A percentile compares a stretch with the other conserved stretches of the same genome.
These are phyloP conservation scores for Pseudomonodictys pantanalensis DNA, from an alignment of 495 filamentous ascomycete species.

Conservation along the genomic window DNA sequence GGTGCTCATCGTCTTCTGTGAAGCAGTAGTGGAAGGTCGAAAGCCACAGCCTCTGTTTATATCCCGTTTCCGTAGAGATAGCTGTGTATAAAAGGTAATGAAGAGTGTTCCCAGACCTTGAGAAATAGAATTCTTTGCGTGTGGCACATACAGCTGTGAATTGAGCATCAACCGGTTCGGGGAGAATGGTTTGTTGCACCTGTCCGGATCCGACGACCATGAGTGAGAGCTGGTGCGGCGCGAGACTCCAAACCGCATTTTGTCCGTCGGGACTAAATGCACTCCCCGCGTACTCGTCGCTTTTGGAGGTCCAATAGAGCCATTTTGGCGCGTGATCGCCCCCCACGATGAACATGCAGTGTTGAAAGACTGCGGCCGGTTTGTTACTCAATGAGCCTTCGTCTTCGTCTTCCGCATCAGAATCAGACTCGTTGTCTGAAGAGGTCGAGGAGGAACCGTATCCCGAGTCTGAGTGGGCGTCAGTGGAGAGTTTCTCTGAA, in stretches of 20 bases:
- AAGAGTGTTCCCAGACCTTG: background rate
- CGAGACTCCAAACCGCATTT: slow-evolving; percentile 4
- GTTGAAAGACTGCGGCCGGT: background rate
- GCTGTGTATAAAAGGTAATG: slow-evolving; percentile 13
- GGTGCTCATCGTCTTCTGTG: background rate
- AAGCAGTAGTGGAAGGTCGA: background rate
- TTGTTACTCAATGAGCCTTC: background rate
- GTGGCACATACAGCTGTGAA: background rate
- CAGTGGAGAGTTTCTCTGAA: background rate
- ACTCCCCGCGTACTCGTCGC: background rate
- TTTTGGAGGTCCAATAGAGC: background rate
- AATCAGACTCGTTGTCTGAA: background rate
- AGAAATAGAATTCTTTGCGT: slow-evolving; percentile 17
- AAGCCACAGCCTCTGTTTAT: background rate
- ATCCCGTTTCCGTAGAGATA: background rate
- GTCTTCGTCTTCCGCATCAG: background rate
- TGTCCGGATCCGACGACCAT: background rate
- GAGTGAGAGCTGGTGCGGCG: background rate
- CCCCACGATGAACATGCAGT: slow-evolving; percentile 6
- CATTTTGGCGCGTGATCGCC: background rate
- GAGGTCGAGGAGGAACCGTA: background rate
- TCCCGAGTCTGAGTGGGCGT: background rate
- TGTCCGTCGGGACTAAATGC: background rate
- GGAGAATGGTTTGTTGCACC: background rate
- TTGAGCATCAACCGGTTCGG: slow-evolving; percentile 13